These are phyloP conservation scores for Tetracladium marchalianum DNA, from an alignment of 495 filamentous ascomycete genomes.

Conservation along the genomic window DNA sequence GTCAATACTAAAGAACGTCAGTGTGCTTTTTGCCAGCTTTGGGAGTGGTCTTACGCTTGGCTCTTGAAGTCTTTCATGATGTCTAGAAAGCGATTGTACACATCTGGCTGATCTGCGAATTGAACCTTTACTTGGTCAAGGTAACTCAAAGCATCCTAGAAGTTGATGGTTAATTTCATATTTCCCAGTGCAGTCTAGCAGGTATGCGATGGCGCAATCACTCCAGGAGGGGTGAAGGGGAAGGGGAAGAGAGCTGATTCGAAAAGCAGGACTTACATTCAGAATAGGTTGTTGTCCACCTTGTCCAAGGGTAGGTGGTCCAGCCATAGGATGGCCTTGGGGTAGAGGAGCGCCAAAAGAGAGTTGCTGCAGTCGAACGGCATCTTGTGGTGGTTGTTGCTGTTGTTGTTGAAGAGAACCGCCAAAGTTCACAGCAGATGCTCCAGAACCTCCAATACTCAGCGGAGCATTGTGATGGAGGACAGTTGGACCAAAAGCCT, in stretches of 20 bases:
- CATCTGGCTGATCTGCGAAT: conserved; percentile 92
- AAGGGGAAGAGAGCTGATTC: background rate
- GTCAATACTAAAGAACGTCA: conserved; percentile 58
- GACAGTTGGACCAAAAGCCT: conserved; percentile 44
- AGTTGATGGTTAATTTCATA: background rate
- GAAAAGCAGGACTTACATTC: conserved; percentile 51
- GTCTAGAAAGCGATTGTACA: conserved; percentile 95
- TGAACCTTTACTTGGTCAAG: conserved; percentile 98
- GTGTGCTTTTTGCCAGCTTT: background rate
- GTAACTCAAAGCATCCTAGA: conserved; percentile 89
- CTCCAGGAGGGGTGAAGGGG: background rate
- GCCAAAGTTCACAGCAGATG: conserved; percentile 32
- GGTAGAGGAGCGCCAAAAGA: conserved; percentile 27
- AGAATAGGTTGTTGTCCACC: conserved; percentile 87
- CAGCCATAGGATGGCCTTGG: conserved; percentile 26
- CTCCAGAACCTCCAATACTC: conserved; percentile 26
- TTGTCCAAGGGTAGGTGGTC: conserved; percentile 54
- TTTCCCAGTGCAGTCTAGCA: too few species aligned
- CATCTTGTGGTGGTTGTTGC: conserved; percentile 32
- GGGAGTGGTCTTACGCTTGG: conserved; percentile 57
- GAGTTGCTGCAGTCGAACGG: conserved; percentile 34
- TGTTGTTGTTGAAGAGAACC: conserved; percentile 28
- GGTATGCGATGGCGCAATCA: too few species aligned
- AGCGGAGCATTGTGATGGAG: conserved; percentile 23
- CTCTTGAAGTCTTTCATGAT: conserved; percentile 99